Percentiles rank a stretch among this genome's conserved stretches.
These are phyloP conservation scores for Calocybe indica DNA, from an alignment of 768 basidiomycete genomes.

Conservation along the genomic window DNA sequence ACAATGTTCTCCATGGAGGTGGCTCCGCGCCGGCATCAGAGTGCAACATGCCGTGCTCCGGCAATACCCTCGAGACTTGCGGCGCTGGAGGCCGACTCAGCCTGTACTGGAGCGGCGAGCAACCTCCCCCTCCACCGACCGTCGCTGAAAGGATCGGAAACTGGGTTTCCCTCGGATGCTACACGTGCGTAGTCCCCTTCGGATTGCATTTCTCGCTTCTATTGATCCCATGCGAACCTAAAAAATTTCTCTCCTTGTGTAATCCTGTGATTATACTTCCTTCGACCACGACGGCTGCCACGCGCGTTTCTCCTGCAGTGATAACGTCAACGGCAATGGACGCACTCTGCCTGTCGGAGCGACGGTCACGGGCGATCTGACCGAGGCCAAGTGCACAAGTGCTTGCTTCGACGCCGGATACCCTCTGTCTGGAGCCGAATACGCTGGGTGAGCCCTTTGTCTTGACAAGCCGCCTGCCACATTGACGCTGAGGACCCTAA, in stretches of 20 bases:
- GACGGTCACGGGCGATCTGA: conserved; percentile 35
- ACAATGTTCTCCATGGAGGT: conserved; percentile 43
- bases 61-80: conserved; percentile 51
- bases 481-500: conserved; percentile 8
- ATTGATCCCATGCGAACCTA: too few relatives aligned
- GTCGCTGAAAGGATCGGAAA: conserved; percentile 50
- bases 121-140: conserved; percentile 49
- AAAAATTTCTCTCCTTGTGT: conserved; percentile 20
- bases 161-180: conserved; percentile 74
- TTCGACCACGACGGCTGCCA: conserved; percentile 18
- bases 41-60: conserved; percentile 59
- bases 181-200: conserved; percentile 38
- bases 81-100: conserved; percentile 56
- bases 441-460: conserved; percentile 22
- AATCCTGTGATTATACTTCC: conserved; percentile 36
- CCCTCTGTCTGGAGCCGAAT: conserved; percentile 32
- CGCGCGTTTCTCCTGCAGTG: conserved; percentile 27
- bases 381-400: conserved; percentile 51
- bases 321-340: conserved; percentile 34
- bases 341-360: conserved; percentile 33
- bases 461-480: not conserved
- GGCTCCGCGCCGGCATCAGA: conserved; percentile 40
- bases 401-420: conserved; percentile 54
- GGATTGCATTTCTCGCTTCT: too few relatives aligned
- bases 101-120: conserved; percentile 56